Base-by-base conservation (phyloP, 768 basidiomycete species). In the Boletus tomentosulus region DNA sequence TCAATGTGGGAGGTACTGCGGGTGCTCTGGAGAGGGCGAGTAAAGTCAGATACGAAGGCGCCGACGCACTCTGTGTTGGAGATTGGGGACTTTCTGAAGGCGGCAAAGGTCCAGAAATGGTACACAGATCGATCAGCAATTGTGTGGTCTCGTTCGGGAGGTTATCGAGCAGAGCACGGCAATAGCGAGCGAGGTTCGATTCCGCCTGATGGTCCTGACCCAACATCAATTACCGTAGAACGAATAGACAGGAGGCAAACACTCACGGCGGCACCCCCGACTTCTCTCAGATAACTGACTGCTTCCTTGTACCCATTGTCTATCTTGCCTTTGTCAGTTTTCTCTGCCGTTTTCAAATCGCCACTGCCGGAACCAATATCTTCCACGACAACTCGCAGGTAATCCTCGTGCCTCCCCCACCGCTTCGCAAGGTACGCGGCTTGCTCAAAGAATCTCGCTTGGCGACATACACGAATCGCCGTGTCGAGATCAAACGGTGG, bases 401-500 rank as follows among this genome's bases (percentile, higher is more conserved):
- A 98, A 60, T 98, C 96, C 62, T 95, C 92, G 60, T 98, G 93
- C 22, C 89, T 73, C 30, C 87, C 84, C 69, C 93, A 98, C 66
- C 92, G 91, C 73, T 85, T 85, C 19, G 97, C 96, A 15, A 99
- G 79, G 66, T 95, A 98, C 1, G 85, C 83, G 1, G 96, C 96
- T 65, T 98, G 96, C 52, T 94, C 87, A 62, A 91, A 97, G 69
- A 96, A 98, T 0, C 93, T 92, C 2, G 94, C 96, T 69, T 98
- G 96, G 27, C 97, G 81, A 63, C 95, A 98, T 28, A 98, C 96
- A 3, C 93, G 83, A 50, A 99, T 98, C 0, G 94, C 97, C 0
- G 97, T 99, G 57, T 96, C 93, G 41, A 99, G 79, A 66, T 98
- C 97, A 66, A 98, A 99, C 0, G 96, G 97, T 4, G 96, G 79